Evolutionary conservation across 768 basidiomycete genomes (phyloP).

Genomic region (Mycena rebaudengoi): DNA sequence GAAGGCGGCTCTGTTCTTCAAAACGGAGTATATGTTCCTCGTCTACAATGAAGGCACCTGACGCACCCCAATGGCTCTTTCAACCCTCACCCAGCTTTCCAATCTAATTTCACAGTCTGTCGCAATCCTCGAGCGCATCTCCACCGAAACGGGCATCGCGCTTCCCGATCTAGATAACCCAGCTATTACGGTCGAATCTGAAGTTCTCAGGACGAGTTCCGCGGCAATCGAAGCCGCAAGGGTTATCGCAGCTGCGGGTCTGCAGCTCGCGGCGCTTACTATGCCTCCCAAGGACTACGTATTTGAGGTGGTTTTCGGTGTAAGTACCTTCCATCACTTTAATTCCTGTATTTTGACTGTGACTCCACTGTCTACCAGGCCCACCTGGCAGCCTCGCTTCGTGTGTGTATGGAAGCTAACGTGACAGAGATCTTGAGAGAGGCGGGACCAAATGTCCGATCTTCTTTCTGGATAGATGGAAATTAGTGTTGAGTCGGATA

Average conservation of each 20-base stretch:
- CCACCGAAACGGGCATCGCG: conserved; percentile 11
- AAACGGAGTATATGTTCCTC: conserved; percentile 6
- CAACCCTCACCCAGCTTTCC: conserved; percentile 19
- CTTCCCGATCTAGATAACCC: conserved; percentile 35
- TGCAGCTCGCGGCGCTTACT: conserved; percentile 35
- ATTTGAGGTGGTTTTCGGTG: conserved; percentile 29
- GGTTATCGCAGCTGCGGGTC: conserved; percentile 39
- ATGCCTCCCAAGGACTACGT: conserved; percentile 2
- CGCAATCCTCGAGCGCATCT: conserved; percentile 27
- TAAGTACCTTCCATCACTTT: conserved; percentile 20
- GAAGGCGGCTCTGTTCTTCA: neutral
- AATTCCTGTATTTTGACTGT: conserved; percentile 14
- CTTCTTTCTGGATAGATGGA: neutral
- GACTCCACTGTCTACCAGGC: neutral
- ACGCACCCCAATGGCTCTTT: conserved; percentile 20
- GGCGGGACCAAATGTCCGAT: conserved; percentile 38
- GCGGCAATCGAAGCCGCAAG: conserved; percentile 35
- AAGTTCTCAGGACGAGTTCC: conserved; percentile 33
- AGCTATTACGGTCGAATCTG: conserved; percentile 30
- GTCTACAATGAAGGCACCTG: conserved; percentile 9
- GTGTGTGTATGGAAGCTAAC: conserved; percentile 38
- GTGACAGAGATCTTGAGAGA: conserved; percentile 48
- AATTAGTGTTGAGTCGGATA: neutral
- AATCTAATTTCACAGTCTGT: conserved; percentile 33
- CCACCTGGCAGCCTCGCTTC: conserved; percentile 31